These are phyloP conservation scores for Gossypium gossypioides DNA, from an alignment of 441 rosid species.

Conservation along the genomic window DNA sequence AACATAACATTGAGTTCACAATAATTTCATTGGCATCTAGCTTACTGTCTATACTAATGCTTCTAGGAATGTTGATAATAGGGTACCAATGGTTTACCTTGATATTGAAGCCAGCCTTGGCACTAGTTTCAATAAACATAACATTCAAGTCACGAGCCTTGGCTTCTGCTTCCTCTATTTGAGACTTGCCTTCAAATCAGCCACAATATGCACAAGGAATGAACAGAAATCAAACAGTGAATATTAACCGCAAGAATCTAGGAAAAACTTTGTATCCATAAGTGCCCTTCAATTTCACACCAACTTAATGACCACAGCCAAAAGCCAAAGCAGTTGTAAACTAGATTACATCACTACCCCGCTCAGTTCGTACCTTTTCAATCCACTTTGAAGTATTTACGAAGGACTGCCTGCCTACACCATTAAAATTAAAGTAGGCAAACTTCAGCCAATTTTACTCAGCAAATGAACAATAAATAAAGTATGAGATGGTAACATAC, in stretches of 20 bases:
- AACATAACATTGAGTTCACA: not conserved
- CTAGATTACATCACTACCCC: slow-evolving; percentile 79
- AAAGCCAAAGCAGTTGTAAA: not conserved
- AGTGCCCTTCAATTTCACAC: not conserved
- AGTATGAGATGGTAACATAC: slow-evolving; percentile 31
- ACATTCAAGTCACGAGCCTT: slow-evolving; percentile 77
- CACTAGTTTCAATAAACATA: slow-evolving; percentile 92
- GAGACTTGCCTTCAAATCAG: slow-evolving; percentile 69
- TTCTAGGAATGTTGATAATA: not conserved
- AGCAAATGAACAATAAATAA: not conserved
- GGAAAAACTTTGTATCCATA: not conserved
- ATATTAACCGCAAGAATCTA: not conserved
- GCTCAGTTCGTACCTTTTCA: slow-evolving; percentile 78
- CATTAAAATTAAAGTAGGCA: slow-evolving; percentile 9
- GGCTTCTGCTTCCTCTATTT: slow-evolving; percentile 82
- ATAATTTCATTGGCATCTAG: not conserved
- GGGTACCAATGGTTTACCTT: slow-evolving; percentile 35
- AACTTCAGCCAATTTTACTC: not conserved
- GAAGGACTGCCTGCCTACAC: slow-evolving; percentile 69
- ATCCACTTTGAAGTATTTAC: slow-evolving; percentile 76
- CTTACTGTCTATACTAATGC: not conserved
- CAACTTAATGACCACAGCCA: not conserved
- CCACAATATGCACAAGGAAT: slow-evolving; percentile 1
- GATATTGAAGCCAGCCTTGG: slow-evolving; percentile 90
- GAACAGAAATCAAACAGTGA: not conserved